Percentiles rank a stretch among this genome's conserved stretches.
phyloP scores from a whole-genome alignment of 2,329 filamentous ascomycete species.

The Hypocreales sp. region DNA sequence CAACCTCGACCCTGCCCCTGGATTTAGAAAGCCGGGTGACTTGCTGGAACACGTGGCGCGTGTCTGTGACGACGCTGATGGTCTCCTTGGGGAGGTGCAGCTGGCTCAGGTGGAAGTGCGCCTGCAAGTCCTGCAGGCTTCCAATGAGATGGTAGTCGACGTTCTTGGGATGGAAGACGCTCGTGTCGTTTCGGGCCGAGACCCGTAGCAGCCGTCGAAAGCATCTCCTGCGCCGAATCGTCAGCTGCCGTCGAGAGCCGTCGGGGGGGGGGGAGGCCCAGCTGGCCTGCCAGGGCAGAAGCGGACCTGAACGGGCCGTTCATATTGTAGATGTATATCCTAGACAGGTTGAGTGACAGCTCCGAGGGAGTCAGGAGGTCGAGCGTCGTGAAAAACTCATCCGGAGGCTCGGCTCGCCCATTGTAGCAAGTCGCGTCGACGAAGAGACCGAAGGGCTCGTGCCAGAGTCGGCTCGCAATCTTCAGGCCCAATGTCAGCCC shows the following conservation, averaged over 20 bases:
- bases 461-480: slow-evolving; percentile 57
- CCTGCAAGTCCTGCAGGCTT: slow-evolving; percentile 48
- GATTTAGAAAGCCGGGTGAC: slow-evolving; percentile 52
- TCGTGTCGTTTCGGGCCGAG: slow-evolving; percentile 42
- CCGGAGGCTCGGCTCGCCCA: slow-evolving; percentile 49
- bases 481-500: no score
- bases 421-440: slow-evolving; percentile 58
- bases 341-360: slow-evolving; percentile 39
- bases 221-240: slow-evolving; percentile 30
- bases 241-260: background rate
- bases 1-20: slow-evolving; percentile 54
- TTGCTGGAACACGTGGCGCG: slow-evolving; percentile 48
- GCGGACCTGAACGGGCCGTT: slow-evolving; percentile 49
- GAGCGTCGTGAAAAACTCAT: slow-evolving; percentile 48
- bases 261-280: background rate
- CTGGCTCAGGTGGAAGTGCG: slow-evolving; percentile 51
- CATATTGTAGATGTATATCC: slow-evolving; percentile 60
- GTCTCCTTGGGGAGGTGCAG: slow-evolving; percentile 55
- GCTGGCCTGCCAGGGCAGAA: no score
- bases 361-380: slow-evolving; percentile 48
- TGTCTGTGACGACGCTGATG: slow-evolving; percentile 51
- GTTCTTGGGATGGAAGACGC: slow-evolving; percentile 46
- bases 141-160: slow-evolving; percentile 51
- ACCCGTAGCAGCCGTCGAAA: slow-evolving; percentile 48
- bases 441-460: slow-evolving; percentile 50